Percentiles rank a stretch among this genome's conserved stretches.
phyloP scores from a whole-genome alignment of 768 basidiomycete species.

The Pleurotus tuoliensis region DNA sequence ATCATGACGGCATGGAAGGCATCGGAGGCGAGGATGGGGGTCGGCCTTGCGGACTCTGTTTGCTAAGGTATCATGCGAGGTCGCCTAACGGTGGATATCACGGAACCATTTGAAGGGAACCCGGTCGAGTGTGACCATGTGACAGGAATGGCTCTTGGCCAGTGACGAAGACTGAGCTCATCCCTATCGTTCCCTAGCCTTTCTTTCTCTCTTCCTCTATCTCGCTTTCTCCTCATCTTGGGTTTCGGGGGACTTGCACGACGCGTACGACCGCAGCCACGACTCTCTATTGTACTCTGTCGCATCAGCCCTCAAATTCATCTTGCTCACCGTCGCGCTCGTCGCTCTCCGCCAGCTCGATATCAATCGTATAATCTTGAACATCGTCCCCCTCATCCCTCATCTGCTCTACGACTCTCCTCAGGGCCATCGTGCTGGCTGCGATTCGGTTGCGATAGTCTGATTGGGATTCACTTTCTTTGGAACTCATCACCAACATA shows the following conservation, averaged over 20 bases:
- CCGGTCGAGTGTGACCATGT: constrained; percentile 3
- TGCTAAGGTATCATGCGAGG: not conserved
- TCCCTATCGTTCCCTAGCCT: constrained; percentile 5
- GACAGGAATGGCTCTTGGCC: constrained; percentile 7
- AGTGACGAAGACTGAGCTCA: constrained; percentile 8
- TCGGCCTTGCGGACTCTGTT: not conserved
- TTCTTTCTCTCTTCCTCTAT: constrained; percentile 1
- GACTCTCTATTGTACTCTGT: not conserved
- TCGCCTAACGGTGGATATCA: not conserved
- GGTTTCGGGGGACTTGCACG: not conserved
- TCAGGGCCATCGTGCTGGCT: constrained; percentile 5
- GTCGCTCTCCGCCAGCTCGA: not conserved
- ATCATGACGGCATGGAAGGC: not conserved
- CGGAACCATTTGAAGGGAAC: not conserved
- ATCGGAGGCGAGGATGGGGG: not conserved
- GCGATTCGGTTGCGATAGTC: constrained; percentile 4
- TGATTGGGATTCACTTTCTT: not conserved
- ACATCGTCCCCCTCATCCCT: not conserved
- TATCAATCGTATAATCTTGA: not conserved
- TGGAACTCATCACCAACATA: constrained; percentile 10
- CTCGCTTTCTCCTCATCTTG: not conserved
- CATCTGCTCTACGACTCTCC: constrained; percentile 1
- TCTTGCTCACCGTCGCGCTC: not conserved
- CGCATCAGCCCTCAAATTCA: not conserved
- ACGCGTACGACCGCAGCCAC: not conserved